A percentile compares a stretch with the other conserved stretches of the same genome.
Evolutionary conservation across 495 filamentous ascomycete species (phyloP).

Genomic region (Tetracladium marchalianum): DNA sequence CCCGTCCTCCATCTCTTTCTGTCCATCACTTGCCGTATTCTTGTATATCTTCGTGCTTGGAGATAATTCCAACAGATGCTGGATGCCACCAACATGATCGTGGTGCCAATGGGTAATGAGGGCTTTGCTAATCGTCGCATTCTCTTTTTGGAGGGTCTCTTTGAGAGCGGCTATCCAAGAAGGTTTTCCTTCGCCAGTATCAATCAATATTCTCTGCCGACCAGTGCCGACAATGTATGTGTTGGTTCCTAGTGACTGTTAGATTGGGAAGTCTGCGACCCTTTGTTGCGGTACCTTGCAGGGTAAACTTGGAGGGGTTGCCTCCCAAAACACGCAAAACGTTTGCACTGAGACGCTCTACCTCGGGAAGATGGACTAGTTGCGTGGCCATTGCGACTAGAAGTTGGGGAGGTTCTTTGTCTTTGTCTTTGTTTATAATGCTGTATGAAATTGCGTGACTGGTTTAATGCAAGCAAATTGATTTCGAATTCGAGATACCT

Average conservation of each 20-base stretch:
- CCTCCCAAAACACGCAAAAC: conserved; percentile 70
- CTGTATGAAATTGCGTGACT: too few relatives aligned
- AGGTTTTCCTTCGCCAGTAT: conserved; percentile 60
- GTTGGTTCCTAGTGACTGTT: conserved; percentile 52
- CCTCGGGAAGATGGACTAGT: conserved; percentile 45
- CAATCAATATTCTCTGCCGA: conserved; percentile 57
- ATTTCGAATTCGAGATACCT: too few relatives aligned
- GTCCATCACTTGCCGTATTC: conserved; percentile 34
- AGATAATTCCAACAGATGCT: conserved; percentile 51
- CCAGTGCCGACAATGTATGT: conserved; percentile 78
- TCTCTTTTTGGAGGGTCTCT: conserved; percentile 51
- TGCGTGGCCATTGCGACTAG: conserved; percentile 19
- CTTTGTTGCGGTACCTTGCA: conserved; percentile 29
- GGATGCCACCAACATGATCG: conserved; percentile 72
- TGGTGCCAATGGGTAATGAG: conserved; percentile 87
- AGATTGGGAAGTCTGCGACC: background rate
- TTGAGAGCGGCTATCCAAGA: conserved; percentile 48
- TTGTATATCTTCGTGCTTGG: conserved; percentile 49
- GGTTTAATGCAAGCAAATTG: too few relatives aligned
- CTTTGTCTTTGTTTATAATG: too few relatives aligned
- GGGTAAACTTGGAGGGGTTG: conserved; percentile 50
- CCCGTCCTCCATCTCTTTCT: conserved; percentile 53
- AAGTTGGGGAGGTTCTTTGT: background rate
- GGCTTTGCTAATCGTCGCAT: conserved; percentile 49
- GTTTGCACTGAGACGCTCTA: conserved; percentile 52